phyloP scores from a whole-genome alignment of 441 rosid genomes.

The Capsella rubella region DNA sequence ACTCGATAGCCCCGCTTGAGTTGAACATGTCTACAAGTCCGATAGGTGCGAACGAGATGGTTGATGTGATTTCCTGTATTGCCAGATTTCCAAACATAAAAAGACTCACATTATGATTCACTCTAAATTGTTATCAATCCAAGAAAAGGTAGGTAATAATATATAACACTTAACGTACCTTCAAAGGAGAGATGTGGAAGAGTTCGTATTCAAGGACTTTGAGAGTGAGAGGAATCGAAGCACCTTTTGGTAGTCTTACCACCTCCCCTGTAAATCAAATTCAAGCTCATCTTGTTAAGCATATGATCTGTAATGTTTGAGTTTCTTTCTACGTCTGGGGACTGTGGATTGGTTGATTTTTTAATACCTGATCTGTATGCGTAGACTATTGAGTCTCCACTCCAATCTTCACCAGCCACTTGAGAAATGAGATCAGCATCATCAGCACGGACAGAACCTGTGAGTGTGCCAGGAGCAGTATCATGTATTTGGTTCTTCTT shows the following conservation, averaged over 20 bases:
- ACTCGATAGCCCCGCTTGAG: conserved; percentile 73
- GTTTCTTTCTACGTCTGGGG: neutral
- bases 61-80: conserved; percentile 63
- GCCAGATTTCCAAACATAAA: neutral
- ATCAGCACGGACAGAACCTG: conserved; percentile 60
- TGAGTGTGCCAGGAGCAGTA: conserved; percentile 81
- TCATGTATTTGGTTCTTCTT: conserved; percentile 90
- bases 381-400: conserved; percentile 71
- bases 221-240: conserved; percentile 79
- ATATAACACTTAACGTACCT: conserved; percentile 46
- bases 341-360: neutral
- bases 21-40: conserved; percentile 94
- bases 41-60: conserved; percentile 79
- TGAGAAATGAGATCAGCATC: conserved; percentile 76
- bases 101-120: neutral
- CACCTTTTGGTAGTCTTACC: conserved; percentile 68
- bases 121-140: neutral
- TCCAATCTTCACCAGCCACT: conserved; percentile 79
- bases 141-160: conserved; percentile 3
- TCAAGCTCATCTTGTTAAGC: neutral
- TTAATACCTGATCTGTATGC: conserved; percentile 69
- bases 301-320: conserved; percentile 1
- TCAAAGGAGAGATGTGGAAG: conserved; percentile 84
- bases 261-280: conserved; percentile 65
- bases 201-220: conserved; percentile 86